Base-by-base conservation (phyloP, 371 early-diverging fungal species). In the Gilbertella persicaria region DNA sequence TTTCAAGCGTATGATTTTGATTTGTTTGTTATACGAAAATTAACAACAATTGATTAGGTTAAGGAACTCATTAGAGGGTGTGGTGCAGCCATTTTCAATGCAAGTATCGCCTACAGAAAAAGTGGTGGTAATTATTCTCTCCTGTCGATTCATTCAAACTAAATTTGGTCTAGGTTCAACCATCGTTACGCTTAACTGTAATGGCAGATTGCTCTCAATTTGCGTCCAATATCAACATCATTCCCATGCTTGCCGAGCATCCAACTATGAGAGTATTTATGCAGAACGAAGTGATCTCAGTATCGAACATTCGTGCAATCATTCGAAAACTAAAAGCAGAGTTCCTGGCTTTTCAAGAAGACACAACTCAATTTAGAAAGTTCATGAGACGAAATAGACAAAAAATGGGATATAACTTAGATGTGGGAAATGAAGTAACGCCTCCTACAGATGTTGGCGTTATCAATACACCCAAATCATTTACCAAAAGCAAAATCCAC, bases 171-270 rank as follows among this genome's bases (percentile, higher is more conserved):
- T 33, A 75, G 71, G 40, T 76, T 20, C 71, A 62, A 45, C 74
- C 78, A 4, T 26, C 77, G 23, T 66, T 93, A 14, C 79, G 86
- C 40, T 64, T 91, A 10, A 89, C 89, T 2, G 87, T 92, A 41
- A 78, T 91, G 45, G 92, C 89, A 0, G 91, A 92, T 44, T 86
- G 85, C 57, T 73, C 84, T 23, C 82, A 84, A 50, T 79, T 89
- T 64, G 82, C 83, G 44, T 83, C 85, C n/a, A 86, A 84, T 50
- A 55, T 76, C 23, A 75, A 80, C 59, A 63, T 79, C 9, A 80
- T 83, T 49, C 80, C 76, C 19, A 71, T 77, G 60, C 69, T 86
- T 28, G 76, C 64, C 10, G 73, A 74, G 21, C 82, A 83, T 45
- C 88, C 84, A 4, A 84, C 87, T 0, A 79, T 88, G 71, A 78